Base-by-base conservation (phyloP, 805 yeast genomes). In the Candida incommunis region DNA sequence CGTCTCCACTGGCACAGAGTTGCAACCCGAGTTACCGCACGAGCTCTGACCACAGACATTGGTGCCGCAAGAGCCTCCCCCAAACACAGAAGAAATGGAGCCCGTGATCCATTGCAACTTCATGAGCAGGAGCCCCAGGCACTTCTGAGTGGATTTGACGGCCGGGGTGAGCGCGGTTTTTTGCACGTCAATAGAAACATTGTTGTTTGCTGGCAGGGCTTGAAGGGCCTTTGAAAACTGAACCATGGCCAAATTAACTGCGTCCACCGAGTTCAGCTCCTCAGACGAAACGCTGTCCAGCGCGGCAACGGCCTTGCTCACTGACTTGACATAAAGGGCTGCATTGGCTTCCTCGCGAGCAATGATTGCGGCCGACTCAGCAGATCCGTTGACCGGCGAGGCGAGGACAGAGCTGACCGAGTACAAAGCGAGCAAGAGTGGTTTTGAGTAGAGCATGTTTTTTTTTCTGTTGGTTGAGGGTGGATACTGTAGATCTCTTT, bases 161-260 rank as follows among this genome's bases (percentile, higher is more conserved):
- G 37, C 37, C 7, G 37, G 37, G 4, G 37, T 31, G 7, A 31
- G 18, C 5, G 37, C 37, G n/a, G 37, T 4, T 18, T 31, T 31
- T n/a, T 16, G 37, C 5, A 31, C 37, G 18, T 31, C 37, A 5
- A 18, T 18, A 31, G 37, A 31, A 31, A 31, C 37, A n/a, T 31
- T 63, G 54, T 59, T 80, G 68, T 88, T 88, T 41, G 86, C 82
- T 78, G 78, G 50, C 56, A 73, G 70, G 63, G 80, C 67, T 54
- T 75, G 74, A 53, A 84, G 68, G 59, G 74, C 70, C 44, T 69
- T 68, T 57, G 84, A 85, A 51, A 85, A 74, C 43, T 70, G 70
- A 42, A 72, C 72, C 45, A 80, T 13, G 13, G 37, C 37, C 9
- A 31, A 18, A 18, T 31, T 31, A n/a, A 31, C 37, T 13, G 37